Percentiles rank a stretch among this genome's conserved stretches.
Conservation (phyloP, 306 rosid genomes). For the Amphicarpaea edgeworthii region DNA sequence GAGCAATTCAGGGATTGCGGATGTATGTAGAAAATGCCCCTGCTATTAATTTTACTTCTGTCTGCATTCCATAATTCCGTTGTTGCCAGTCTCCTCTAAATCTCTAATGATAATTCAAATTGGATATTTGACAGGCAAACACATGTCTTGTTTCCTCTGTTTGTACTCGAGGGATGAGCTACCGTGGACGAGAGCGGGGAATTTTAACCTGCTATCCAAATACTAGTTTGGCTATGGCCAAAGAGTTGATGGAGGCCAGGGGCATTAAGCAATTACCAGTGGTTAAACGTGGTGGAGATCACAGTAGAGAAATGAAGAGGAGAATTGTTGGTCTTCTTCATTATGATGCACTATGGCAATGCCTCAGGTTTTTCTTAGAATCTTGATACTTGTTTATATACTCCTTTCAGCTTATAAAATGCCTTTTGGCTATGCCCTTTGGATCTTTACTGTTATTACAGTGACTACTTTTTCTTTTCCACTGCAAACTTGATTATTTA, state of each 20-base stretch:
- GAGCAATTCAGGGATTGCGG: slow-evolving; percentile 56
- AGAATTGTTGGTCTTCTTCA: slow-evolving; percentile 84
- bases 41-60: slow-evolving; percentile 36
- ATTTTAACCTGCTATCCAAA: slow-evolving; percentile 86
- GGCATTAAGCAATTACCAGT: slow-evolving; percentile 93
- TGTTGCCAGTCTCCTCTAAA: slow-evolving; percentile 23
- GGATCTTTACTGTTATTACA: not conserved
- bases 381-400: slow-evolving; percentile 32
- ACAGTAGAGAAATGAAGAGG: slow-evolving; percentile 62
- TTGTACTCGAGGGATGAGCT: slow-evolving; percentile 86
- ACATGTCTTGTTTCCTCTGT: slow-evolving; percentile 76
- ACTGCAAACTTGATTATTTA: not conserved
- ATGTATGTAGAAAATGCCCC: slow-evolving; percentile 60
- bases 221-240: slow-evolving; percentile 79
- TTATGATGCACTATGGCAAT: slow-evolving; percentile 71
- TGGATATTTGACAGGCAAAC: slow-evolving; percentile 61
- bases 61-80: slow-evolving; percentile 13
- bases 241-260: slow-evolving; percentile 96
- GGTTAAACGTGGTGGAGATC: slow-evolving; percentile 69
- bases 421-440: not conserved
- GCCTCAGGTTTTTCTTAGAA: slow-evolving; percentile 72
- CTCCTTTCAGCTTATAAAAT: slow-evolving; percentile 10
- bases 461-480: not conserved
- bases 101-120: slow-evolving; percentile 20
- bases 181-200: slow-evolving; percentile 84